These are phyloP conservation scores for Capsicum rhomboideum DNA, from an alignment of 257 asterid genomes.

Conservation along the genomic window DNA sequence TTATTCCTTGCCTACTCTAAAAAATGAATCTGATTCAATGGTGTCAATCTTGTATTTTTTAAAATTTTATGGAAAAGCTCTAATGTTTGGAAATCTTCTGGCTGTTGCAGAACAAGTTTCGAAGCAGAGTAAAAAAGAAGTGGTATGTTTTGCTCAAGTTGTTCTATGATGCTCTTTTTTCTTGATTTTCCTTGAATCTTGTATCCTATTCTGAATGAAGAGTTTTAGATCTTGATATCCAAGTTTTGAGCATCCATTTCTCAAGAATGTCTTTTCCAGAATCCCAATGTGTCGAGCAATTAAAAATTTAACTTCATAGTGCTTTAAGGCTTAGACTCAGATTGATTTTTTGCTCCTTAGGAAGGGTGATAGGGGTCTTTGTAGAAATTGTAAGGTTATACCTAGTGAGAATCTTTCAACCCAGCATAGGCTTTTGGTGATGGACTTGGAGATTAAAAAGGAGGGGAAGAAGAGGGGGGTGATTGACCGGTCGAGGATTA, in stretches of 20 bases:
- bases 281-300: background rate
- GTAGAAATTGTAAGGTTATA: no score
- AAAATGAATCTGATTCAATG: background rate
- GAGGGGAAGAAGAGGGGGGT: no score
- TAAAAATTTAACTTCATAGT: background rate
- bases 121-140: constrained; percentile 26
- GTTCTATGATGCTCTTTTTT: background rate
- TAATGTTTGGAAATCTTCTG: constrained; percentile 9
- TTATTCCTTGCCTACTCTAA: background rate
- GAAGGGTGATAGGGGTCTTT: no score
- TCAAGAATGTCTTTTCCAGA: background rate
- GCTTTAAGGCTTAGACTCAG: no score
- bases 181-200: background rate
- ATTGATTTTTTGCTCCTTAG: no score
- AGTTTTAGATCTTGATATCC: background rate
- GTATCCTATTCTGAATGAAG: background rate
- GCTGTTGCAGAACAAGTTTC: constrained; percentile 45
- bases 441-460: no score
- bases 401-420: no score
- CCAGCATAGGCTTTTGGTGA: no score
- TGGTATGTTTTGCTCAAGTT: constrained; percentile 30
- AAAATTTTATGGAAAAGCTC: background rate
- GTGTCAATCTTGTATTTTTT: background rate
- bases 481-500: no score
- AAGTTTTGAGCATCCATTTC: background rate